Base-by-base conservation (phyloP, 495 filamentous ascomycete species). In the Aspergillus olivimuriae region DNA sequence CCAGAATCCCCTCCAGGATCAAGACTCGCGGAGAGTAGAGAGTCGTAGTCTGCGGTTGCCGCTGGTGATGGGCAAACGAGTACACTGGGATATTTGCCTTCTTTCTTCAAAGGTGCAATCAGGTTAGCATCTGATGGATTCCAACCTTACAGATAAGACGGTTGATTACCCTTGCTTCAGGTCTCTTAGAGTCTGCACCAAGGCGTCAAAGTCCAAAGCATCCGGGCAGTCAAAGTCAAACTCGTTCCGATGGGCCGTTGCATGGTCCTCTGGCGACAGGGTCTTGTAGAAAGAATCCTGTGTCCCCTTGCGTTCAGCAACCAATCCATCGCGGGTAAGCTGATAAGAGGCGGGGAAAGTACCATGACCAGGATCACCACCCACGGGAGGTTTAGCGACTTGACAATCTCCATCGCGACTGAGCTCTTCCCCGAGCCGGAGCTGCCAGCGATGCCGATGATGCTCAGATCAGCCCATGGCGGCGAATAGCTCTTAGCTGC, bases 351-450 rank as follows among this genome's bases (percentile, higher is more conserved):
- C 43, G 20, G 17, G 40, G 37, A 22, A 48, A 67, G 58, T 75
- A 94, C 89, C 80, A 98, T 96, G 23, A 89, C 91, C 50, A 98
- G 65, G 61, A 98, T 95, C 21, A 96, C 88, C 26, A 98, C 92
- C 92, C 92, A 98, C 33, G 92, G 92, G 39, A 97, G 69, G 65
- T 90, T 95, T 51, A 98, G 65, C 45, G 86, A 84, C 43, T 73
- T 81, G 40, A 97, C 88, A 51, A 98, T 94, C 37, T 89, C 89
- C 48, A 90, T 79, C 17, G 94, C 89, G 40, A 98, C 69, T 2
- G 89, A 94, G n/a, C 90, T 95, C 70, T 98, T 98, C 30, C 92
- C 92, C 19, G 90, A 96, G 41, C 94, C 94, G 15, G 90, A 96
- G 59, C 87, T 92, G 10, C 92, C 92, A 33, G 94, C 92, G 44